A percentile compares a stretch with the other conserved stretches of the same genome.
Evolutionary conservation across 768 basidiomycete genomes (phyloP).

Genomic region (Rhodotorula sphaerocarpa): DNA sequence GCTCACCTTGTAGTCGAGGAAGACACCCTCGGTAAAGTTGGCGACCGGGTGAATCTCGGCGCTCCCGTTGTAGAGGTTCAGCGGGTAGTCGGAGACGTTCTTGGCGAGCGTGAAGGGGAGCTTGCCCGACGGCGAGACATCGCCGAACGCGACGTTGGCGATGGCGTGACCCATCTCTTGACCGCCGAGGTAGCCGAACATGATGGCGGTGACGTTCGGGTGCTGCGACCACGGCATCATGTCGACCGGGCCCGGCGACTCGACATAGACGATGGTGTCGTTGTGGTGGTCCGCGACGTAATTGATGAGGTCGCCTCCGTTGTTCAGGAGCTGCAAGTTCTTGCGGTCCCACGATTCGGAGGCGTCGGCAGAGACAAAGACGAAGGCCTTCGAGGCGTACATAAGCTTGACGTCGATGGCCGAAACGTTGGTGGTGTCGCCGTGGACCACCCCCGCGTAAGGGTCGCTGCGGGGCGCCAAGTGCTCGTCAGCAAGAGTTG

Average conservation of each 20-base stretch:
- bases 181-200: constrained; percentile 36
- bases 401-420: constrained; percentile 27
- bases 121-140: constrained; percentile 56
- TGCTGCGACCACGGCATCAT: constrained; percentile 51
- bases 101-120: constrained; percentile 44
- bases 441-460: too few relatives aligned
- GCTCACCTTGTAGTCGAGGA: not conserved
- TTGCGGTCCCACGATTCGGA: constrained; percentile 36
- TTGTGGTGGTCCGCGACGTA: constrained; percentile 38
- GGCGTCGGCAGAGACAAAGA: constrained; percentile 29
- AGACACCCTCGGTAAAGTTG: constrained; percentile 27
- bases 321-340: constrained; percentile 24
- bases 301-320: constrained; percentile 37
- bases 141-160: constrained; percentile 57
- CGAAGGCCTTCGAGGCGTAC: constrained; percentile 15
- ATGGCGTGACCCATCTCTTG: constrained; percentile 55
- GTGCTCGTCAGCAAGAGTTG: too few relatives aligned
- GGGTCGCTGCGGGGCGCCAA: too few relatives aligned
- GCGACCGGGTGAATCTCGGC: too few relatives aligned
- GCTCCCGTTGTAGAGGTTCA: too few relatives aligned
- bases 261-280: constrained; percentile 36
- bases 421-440: too few relatives aligned
- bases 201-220: constrained; percentile 25
- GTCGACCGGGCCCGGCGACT: constrained; percentile 47
- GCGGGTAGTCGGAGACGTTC: too few relatives aligned